These are phyloP conservation scores for Limonium bicolor DNA, from an alignment of 148 eudicot species.

Conservation along the genomic window DNA sequence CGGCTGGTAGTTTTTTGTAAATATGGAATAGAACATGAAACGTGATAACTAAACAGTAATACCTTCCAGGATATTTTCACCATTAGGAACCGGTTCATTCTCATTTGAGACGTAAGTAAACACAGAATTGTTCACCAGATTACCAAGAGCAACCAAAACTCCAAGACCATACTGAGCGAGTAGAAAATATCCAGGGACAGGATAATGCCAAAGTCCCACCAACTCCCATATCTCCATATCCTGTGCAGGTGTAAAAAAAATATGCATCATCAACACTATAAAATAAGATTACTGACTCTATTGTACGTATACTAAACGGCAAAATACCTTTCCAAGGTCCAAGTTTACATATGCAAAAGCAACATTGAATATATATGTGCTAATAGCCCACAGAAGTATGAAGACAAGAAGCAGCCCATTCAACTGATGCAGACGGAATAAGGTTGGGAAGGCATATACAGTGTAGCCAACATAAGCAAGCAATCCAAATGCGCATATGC, in stretches of 20 bases:
- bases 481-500: constrained; percentile 89
- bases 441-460: constrained; percentile 73
- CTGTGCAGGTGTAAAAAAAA: constrained; percentile 21
- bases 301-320: background rate
- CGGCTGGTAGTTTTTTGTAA: background rate
- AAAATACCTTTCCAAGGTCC: constrained; percentile 64
- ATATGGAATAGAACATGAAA: background rate
- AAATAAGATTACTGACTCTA: background rate
- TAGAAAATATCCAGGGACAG: constrained; percentile 83
- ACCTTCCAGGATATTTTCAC: constrained; percentile 56
- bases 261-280: background rate
- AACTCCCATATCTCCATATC: constrained; percentile 96
- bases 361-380: constrained; percentile 85
- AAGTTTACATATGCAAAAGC: constrained; percentile 58
- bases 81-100: constrained; percentile 34
- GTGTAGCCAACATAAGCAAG: constrained; percentile 88
- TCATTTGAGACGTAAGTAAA: constrained; percentile 65
- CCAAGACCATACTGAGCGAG: constrained; percentile 96
- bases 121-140: constrained; percentile 92
- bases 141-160: constrained; percentile 78
- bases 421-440: constrained; percentile 80
- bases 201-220: constrained; percentile 93
- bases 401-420: constrained; percentile 90
- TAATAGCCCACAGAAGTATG: constrained; percentile 85
- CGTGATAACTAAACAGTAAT: constrained; percentile 5